Evolutionary conservation across 1,139 yeast species (phyloP).

Genomic region (Scheffersomyces insectosa): DNA sequence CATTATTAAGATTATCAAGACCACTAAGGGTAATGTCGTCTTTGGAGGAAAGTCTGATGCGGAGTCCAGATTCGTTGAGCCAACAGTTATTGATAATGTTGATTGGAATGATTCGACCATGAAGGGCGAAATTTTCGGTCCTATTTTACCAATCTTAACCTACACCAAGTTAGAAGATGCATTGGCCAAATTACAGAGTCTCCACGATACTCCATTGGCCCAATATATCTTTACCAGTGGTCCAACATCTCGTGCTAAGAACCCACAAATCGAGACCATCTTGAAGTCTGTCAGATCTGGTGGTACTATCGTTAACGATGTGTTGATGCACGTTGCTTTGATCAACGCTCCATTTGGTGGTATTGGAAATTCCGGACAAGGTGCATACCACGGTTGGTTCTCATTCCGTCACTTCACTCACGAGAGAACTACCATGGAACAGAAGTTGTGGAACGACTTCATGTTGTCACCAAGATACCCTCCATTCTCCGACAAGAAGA

Average conservation of each 20-base stretch:
- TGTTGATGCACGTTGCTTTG: conserved; percentile 70
- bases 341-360: conserved; percentile 91
- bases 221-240: conserved; percentile 68
- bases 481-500: conserved; percentile 51
- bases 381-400: conserved; percentile 76
- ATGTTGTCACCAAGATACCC: conserved; percentile 66
- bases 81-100: conserved; percentile 69
- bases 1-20: conserved; percentile 44
- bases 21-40: conserved; percentile 60
- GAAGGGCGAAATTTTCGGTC: conserved; percentile 83
- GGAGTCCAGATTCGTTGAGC: conserved; percentile 58
- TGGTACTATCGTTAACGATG: conserved; percentile 69
- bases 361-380: conserved; percentile 78
- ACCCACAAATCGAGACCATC: conserved; percentile 53
- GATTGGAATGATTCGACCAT: conserved; percentile 68
- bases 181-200: conserved; percentile 44
- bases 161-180: conserved; percentile 52
- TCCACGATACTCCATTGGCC: conserved; percentile 88
- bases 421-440: conserved; percentile 66
- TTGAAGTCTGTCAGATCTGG: conserved; percentile 69
- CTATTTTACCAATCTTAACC: conserved; percentile 72
- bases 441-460: conserved; percentile 67
- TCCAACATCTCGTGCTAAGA: conserved; percentile 30
- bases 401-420: conserved; percentile 79
- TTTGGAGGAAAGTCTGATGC: conserved; percentile 56